Percentiles rank a stretch among this genome's conserved stretches.
phyloP scores from a whole-genome alignment of 257 asterid genomes.

The Salvia rosmarinus region DNA sequence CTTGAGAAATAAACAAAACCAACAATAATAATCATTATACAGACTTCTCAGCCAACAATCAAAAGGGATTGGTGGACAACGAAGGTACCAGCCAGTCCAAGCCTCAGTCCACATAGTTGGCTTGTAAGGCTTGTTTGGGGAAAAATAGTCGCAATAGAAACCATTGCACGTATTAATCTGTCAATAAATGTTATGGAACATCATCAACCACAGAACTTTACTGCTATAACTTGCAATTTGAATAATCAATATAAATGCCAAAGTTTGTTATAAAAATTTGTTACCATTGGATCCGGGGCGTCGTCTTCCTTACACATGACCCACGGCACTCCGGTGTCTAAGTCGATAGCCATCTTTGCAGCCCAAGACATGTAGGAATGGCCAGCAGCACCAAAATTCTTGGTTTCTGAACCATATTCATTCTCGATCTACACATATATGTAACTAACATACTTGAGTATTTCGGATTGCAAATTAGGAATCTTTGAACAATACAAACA shows the following conservation, averaged over 20 bases:
- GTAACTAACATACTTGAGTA: conserved; percentile 9
- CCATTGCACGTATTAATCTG: conserved; percentile 98
- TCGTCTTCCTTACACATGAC: conserved; percentile 93
- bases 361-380: conserved; percentile 86
- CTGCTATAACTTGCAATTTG: not conserved
- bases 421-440: conserved; percentile 74
- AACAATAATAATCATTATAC: not conserved
- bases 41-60: conserved; percentile 2
- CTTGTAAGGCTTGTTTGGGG: conserved; percentile 90
- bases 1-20: conserved; percentile 37
- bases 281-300: conserved; percentile 99
- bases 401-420: conserved; percentile 76
- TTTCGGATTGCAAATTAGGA: not conserved
- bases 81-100: conserved; percentile 93
- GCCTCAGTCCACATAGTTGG: conserved; percentile 97
- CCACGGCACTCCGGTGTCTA: conserved; percentile 94
- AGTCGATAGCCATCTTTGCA: conserved; percentile 86
- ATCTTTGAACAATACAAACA: not conserved
- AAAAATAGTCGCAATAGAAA: conserved; percentile 84
- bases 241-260: too few relatives aligned
- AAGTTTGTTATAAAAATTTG: too few relatives aligned
- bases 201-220: conserved; percentile 1
- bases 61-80: not conserved
- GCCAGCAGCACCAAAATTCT: conserved; percentile 66
- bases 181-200: conserved; percentile 28